Conservation (phyloP, 1,284 basidiomycete species). For the Lentinus polychrous region DNA sequence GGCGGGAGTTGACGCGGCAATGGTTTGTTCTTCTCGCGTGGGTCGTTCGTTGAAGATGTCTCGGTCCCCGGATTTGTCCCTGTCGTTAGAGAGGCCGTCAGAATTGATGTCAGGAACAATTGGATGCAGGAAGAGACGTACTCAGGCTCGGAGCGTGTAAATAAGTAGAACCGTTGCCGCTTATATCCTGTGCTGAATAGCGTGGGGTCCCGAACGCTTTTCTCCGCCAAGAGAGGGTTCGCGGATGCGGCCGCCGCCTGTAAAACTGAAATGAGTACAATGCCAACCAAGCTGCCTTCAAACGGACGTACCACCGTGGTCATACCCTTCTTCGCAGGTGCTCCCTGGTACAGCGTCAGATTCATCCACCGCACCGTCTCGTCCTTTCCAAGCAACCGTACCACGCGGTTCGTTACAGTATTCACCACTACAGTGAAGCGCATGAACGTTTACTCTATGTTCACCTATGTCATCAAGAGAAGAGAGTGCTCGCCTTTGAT, state of each 20-base stretch:
- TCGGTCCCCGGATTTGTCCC: constrained; percentile 85
- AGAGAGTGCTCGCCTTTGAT: constrained; percentile 74
- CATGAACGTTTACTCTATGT: neutral
- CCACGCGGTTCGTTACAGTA: constrained; percentile 90
- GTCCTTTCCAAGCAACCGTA: constrained; percentile 87
- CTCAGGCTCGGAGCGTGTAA: constrained; percentile 90
- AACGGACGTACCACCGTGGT: constrained; percentile 64
- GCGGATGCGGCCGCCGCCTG: constrained; percentile 93
- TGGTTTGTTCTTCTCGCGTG: constrained; percentile 92
- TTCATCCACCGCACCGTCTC: constrained; percentile 91
- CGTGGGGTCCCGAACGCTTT: constrained; percentile 82
- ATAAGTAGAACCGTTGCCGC: constrained; percentile 93
- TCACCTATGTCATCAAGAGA: neutral
- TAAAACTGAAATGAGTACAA: neutral
- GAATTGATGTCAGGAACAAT: neutral
- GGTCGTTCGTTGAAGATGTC: constrained; percentile 99
- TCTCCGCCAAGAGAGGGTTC: constrained; percentile 88
- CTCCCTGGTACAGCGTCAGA: constrained; percentile 87
- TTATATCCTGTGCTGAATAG: constrained; percentile 93
- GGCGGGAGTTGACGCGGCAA: constrained; percentile 63
- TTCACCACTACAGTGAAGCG: constrained; percentile 69
- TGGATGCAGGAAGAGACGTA: constrained; percentile 31
- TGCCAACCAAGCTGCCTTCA: neutral
- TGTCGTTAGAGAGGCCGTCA: constrained; percentile 24
- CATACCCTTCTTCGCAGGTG: constrained; percentile 80